These are phyloP conservation scores for Tremellales sp. DNA, from an alignment of 1,284 basidiomycete genomes.

Conservation along the genomic window DNA sequence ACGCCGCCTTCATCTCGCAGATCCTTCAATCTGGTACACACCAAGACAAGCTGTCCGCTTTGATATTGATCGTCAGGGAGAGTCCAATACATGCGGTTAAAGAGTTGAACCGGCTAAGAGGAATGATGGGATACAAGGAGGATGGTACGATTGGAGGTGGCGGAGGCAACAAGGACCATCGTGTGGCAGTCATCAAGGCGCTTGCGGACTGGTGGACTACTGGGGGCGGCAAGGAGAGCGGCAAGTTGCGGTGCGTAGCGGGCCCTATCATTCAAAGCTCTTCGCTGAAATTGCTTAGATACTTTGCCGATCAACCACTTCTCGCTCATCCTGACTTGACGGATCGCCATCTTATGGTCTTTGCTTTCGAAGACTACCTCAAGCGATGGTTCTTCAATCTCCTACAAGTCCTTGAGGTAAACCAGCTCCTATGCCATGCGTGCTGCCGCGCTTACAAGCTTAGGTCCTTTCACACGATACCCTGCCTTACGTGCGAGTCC, in stretches of 20 bases:
- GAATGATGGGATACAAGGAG: constrained; percentile 73
- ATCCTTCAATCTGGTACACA: constrained; percentile 84
- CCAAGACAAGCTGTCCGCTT: constrained; percentile 86
- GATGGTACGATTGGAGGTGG: constrained; percentile 41
- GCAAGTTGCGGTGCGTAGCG: constrained; percentile 68
- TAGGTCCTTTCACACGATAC: constrained; percentile 81
- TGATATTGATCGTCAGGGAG: constrained; percentile 85
- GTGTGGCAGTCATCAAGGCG: constrained; percentile 81
- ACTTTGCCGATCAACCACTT: constrained; percentile 88
- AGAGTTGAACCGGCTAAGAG: constrained; percentile 69
- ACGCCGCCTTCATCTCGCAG: constrained; percentile 74
- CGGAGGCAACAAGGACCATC: constrained; percentile 71
- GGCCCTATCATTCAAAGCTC: not conserved
- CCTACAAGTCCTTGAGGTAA: constrained; percentile 82
- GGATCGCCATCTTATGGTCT: constrained; percentile 71
- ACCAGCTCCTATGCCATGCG: constrained; percentile 3
- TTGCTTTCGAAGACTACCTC: constrained; percentile 94
- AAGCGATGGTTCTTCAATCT: constrained; percentile 96
- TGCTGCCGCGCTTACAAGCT: not conserved
- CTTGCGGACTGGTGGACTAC: constrained; percentile 97
- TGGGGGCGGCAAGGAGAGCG: constrained; percentile 66
- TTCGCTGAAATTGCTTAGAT: constrained; percentile 52
- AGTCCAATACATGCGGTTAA: constrained; percentile 85
- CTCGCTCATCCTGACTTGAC: constrained; percentile 60
- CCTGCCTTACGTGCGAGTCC: constrained; percentile 80